Base-by-base conservation (phyloP, 2,329 filamentous ascomycete genomes). In the Aspergillus versicolor region DNA sequence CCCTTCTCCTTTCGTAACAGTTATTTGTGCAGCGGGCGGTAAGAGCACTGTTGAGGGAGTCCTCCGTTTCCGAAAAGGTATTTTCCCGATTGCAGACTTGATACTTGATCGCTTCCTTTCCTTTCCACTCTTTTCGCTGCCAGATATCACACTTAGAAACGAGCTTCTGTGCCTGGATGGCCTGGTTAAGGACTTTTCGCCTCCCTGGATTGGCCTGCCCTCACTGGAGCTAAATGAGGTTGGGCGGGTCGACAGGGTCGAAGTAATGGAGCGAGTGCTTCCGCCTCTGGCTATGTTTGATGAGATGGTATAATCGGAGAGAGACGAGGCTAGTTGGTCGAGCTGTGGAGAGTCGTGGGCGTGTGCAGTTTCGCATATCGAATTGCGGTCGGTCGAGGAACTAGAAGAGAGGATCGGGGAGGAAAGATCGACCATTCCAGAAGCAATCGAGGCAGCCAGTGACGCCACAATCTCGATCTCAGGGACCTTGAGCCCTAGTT, bases 211-310 rank as follows among this genome's bases (percentile, higher is more conserved):
- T 5, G 62, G 42, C 17, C 63, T 69, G 32, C 68, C 71, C 51
- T 76, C 73, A 43, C 59, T 71, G 3, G 72, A 74, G 57, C 70
- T 72, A 52, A 67, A 75, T 4, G 73, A 75, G 5, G 74, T 75
- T 9, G 73, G 75, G 17, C 73, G 70, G 7, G 74, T 76, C 5
- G 73, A 76, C 5, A 71, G 61, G 11, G 27, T 30, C 6, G 74
- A 76, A 21, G 69, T 67, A 24, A 74, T 62, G 40, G 75, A 77
- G 40, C 73, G 72, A 22, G 69, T 65, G 60, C 74, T 76, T 4
- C 68, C 65, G 3, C 66, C 63, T 57, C 72, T 67, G 21, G 60
- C 56, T 24, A 62, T 65, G 42, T 67, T 63, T 34, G 69, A 70
- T 37, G 67, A 62, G 44, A 74, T 43, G 48, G 71, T 70, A 52